A percentile compares a stretch with the other conserved stretches of the same genome.
Evolutionary conservation across 441 rosid species (phyloP).

Genomic region (Geranium incanum): DNA sequence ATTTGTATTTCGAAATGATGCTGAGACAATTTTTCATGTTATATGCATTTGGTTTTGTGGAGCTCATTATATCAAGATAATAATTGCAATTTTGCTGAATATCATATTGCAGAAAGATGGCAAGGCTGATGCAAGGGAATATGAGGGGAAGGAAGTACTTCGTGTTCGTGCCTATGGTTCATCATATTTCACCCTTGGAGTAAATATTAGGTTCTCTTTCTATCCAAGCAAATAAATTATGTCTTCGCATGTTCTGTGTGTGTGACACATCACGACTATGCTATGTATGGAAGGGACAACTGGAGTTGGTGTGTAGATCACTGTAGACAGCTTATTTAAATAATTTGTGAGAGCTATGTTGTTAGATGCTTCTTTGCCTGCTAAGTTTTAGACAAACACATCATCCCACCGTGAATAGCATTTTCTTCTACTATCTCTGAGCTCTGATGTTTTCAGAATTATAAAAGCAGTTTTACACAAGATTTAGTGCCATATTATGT

Average conservation of each 20-base stretch:
- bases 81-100: constrained; percentile 9
- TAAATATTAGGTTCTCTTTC: constrained; percentile 68
- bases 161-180: constrained; percentile 87
- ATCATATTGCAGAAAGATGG: constrained; percentile 47
- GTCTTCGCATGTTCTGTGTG: neutral
- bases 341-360: neutral
- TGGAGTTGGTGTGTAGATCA: constrained; percentile 1
- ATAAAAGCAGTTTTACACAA: too few species aligned
- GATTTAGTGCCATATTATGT: too few species aligned
- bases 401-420: neutral
- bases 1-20: neutral
- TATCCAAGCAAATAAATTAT: constrained; percentile 1
- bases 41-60: neutral
- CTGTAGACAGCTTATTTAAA: neutral
- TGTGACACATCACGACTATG: neutral
- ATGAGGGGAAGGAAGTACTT: constrained; percentile 62
- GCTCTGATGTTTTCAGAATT: neutral
- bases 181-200: constrained; percentile 75
- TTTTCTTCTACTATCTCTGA: neutral
- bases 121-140: constrained; percentile 32
- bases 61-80: constrained; percentile 13
- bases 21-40: neutral
- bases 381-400: neutral
- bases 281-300: neutral
- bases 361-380: neutral